Evolutionary conservation across 805 yeast genomes (phyloP).

Genomic region (Pichia cabralensis): DNA sequence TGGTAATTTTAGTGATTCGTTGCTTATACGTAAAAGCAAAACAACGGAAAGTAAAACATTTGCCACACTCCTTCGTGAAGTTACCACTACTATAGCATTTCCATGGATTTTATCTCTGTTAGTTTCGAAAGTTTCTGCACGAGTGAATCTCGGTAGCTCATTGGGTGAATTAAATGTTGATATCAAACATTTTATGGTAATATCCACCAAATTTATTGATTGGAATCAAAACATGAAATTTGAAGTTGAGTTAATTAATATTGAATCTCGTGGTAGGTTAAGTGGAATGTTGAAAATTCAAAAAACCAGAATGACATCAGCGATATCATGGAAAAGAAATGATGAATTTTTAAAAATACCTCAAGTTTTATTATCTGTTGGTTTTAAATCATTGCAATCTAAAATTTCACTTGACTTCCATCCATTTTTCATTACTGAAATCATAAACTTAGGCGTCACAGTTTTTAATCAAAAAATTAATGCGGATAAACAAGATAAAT

Average conservation of each 20-base stretch:
- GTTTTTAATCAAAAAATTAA: constrained; percentile 52
- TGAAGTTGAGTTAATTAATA: constrained; percentile 42
- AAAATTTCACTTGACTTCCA: constrained; percentile 79
- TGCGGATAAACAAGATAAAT: constrained; percentile 41
- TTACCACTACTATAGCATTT: constrained; percentile 50
- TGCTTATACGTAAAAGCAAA: not conserved
- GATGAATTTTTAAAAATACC: constrained; percentile 44
- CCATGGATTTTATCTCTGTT: constrained; percentile 66
- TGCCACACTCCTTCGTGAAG: constrained; percentile 42
- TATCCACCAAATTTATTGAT: constrained; percentile 52
- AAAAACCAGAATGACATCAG: constrained; percentile 47
- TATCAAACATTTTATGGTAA: constrained; percentile 56
- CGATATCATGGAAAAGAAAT: constrained; percentile 59
- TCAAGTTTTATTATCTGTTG: constrained; percentile 49
- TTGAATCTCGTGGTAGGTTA: constrained; percentile 66
- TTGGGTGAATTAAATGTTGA: constrained; percentile 54
- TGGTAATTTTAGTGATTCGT: constrained; percentile 22
- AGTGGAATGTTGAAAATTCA: constrained; percentile 55
- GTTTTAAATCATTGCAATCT: constrained; percentile 43
- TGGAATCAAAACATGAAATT: constrained; percentile 64
- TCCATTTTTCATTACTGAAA: constrained; percentile 57
- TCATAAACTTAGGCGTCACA: constrained; percentile 39
- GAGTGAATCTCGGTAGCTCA: constrained; percentile 75
- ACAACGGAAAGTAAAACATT: constrained; percentile 23
- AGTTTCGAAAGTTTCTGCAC: constrained; percentile 40